These are phyloP conservation scores for Cytospora mali DNA, from an alignment of 2,329 filamentous ascomycete genomes.

Conservation along the genomic window DNA sequence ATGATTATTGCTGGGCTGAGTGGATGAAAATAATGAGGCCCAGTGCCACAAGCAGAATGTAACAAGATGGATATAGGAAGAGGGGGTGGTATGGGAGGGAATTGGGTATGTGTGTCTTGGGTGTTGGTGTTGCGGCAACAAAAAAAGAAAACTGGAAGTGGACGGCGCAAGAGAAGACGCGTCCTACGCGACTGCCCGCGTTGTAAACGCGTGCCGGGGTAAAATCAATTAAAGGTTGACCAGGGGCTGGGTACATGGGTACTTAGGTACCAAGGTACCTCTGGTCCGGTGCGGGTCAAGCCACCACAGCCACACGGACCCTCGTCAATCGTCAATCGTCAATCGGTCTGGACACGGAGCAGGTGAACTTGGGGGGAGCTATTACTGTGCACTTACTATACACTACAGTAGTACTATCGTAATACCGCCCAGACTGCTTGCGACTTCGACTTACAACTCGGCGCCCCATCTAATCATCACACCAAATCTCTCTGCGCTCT, in stretches of 20 bases:
- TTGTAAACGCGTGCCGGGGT: conserved; percentile 13
- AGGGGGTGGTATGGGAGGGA: not conserved
- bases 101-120: not conserved
- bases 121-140: not conserved
- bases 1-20: conserved; percentile 16
- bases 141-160: conserved; percentile 2
- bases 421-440: conserved; percentile 9
- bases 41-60: not conserved
- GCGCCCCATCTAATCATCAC: conserved; percentile 6
- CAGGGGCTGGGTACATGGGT: conserved; percentile 5
- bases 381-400: not conserved
- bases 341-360: conserved; percentile 29
- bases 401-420: not conserved
- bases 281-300: no score
- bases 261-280: not conserved
- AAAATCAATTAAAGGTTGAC: conserved; percentile 16
- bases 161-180: conserved; percentile 15
- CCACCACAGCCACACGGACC: conserved; percentile 15
- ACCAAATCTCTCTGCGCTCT: not conserved
- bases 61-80: not conserved
- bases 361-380: conserved; percentile 21
- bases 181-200: conserved; percentile 8
- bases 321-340: conserved; percentile 2
- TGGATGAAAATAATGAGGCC: conserved; percentile 11
- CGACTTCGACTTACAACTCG: conserved; percentile 7